These are phyloP conservation scores for Leccinum boreale DNA, from an alignment of 768 basidiomycete species.

Conservation along the genomic window DNA sequence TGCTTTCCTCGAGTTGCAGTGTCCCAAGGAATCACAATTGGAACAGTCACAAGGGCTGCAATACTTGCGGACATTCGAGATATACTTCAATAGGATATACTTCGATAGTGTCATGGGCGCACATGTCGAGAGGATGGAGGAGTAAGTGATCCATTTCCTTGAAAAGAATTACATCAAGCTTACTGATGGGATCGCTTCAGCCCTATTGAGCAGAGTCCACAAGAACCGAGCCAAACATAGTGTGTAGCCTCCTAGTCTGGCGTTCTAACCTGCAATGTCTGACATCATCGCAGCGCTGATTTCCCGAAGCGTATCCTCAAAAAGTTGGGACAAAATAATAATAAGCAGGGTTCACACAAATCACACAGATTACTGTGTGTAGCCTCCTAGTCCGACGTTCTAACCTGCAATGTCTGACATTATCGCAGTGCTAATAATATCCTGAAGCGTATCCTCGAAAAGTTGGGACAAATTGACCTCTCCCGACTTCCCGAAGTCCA, in stretches of 20 bases:
- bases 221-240: not conserved
- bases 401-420: not conserved
- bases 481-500: not conserved
- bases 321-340: not conserved
- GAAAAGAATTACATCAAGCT: not conserved
- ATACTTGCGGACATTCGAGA: slow-evolving; percentile 4
- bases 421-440: not conserved
- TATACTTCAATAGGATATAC: not conserved
- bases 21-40: not conserved
- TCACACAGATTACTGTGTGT: not conserved
- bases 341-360: not conserved
- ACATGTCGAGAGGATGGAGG: not conserved
- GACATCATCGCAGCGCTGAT: not conserved
- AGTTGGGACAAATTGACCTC: not conserved
- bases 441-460: not conserved
- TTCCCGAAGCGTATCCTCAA: not conserved
- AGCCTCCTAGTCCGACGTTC: not conserved
- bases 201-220: not conserved
- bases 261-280: not conserved
- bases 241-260: not conserved
- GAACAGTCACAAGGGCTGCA: not conserved
- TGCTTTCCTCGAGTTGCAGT: not conserved
- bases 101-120: not conserved
- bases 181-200: not conserved
- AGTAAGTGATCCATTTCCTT: not conserved